Evolutionary conservation across 176 grass and related monocot genomes (phyloP).

Genomic region (Puccinellia tenuiflora): DNA sequence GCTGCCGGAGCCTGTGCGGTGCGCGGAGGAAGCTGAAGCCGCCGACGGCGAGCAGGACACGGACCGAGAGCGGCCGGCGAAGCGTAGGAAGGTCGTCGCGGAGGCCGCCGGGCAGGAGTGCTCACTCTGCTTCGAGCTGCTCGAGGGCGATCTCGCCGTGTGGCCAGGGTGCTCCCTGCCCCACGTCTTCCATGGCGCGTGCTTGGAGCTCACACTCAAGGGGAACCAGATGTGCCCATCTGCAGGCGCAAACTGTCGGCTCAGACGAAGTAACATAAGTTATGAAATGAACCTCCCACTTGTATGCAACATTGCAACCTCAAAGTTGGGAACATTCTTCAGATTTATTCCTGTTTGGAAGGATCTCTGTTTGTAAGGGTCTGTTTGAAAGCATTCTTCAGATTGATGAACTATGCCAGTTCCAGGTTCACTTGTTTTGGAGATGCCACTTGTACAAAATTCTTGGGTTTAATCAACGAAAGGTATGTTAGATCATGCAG

Average conservation of each 20-base stretch:
- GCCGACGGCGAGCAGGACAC: too few species aligned
- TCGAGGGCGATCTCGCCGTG: not conserved
- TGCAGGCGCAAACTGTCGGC: not conserved
- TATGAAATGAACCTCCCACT: too few species aligned
- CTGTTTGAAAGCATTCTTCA: too few species aligned
- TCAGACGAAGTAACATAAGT: not conserved
- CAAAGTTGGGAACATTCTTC: not conserved
- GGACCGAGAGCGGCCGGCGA: not conserved
- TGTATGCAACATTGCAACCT: not conserved
- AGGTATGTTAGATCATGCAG: not conserved
- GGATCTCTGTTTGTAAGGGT: too few species aligned
- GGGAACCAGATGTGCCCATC: conserved; percentile 5
- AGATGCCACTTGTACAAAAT: too few species aligned
- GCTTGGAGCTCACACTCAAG: conserved; percentile 1
- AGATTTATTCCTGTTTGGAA: not conserved
- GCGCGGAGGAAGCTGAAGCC: not conserved
- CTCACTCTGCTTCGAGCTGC: not conserved
- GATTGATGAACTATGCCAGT: too few species aligned
- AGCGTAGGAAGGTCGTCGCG: not conserved
- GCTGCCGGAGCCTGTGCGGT: not conserved
- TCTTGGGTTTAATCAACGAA: not conserved
- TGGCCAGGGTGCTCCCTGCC: conserved; percentile 21
- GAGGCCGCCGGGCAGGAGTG: not conserved
- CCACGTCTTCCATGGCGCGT: conserved; percentile 30
- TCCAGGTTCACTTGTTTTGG: too few species aligned